Evolutionary conservation across 176 grass and related monocot species (phyloP).

Genomic region (maize (Zea mays)): DNA sequence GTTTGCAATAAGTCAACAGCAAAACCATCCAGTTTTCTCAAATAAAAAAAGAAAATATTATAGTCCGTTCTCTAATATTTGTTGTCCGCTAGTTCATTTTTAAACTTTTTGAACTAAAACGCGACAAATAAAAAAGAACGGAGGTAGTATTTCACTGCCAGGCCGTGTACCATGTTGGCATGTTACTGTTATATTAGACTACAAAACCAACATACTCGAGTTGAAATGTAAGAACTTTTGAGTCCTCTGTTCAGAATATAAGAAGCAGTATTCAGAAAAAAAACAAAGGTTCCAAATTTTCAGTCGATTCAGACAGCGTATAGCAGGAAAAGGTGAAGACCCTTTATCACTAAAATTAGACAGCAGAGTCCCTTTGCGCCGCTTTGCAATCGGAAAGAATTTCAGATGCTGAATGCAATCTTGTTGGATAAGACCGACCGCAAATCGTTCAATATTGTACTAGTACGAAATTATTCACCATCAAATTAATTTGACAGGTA

Average conservation of each 20-base stretch:
- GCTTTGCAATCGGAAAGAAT: not conserved
- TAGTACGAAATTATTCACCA: not conserved
- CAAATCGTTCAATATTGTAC: not conserved
- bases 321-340: not conserved
- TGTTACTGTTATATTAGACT: too few relatives aligned
- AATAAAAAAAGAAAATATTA: too few relatives aligned
- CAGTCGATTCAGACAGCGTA: not conserved
- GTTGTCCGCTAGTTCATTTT: too few relatives aligned
- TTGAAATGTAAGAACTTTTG: not conserved
- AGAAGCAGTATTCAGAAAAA: not conserved
- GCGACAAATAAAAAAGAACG: too few relatives aligned
- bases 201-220: not conserved
- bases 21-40: not conserved
- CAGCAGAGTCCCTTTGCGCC: not conserved
- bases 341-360: not conserved
- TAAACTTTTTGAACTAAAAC: too few relatives aligned
- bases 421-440: not conserved
- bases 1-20: slow-evolving; percentile 32
- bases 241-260: not conserved
- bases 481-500: not conserved
- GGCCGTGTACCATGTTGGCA: not conserved
- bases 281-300: not conserved
- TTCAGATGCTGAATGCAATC: not conserved
- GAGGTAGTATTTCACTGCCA: too few relatives aligned
- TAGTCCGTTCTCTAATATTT: too few relatives aligned